Base-by-base conservation (phyloP, 148 eudicot species). In the Diospyros kaki region DNA sequence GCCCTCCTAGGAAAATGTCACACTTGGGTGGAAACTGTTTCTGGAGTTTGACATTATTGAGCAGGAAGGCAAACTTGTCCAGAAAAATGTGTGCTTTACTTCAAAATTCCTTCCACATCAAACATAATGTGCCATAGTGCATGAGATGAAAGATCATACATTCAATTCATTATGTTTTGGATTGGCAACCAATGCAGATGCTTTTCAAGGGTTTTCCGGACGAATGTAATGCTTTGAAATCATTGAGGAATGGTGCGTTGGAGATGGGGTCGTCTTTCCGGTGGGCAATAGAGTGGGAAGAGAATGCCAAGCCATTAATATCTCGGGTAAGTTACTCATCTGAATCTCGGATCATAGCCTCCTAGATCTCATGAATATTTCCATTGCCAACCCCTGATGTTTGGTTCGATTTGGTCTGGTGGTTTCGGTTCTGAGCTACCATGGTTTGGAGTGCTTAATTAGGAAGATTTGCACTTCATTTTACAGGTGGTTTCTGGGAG, bases 221-320 rank as follows among this genome's bases (percentile, higher is more conserved):
- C 65, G 84, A 78, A 76, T 84, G 88, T 73, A 58, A 86, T 77
- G 78, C 81, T 45, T 89, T 90, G 66, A 85, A 77, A 70, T 82
- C 78, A 12, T 71, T 90, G 83, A 90, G 88, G 75, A 76, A 80
- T 46, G 92, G 94, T 67, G 89, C 90, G 51, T 77, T 86, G 63
- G 96, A 86, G 74, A 88, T 64, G 66, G 82, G 87, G 60, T 87
- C 87, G 53, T 87, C 98, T 58, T 84, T 83, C 68, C 85, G 88
- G 63, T 95, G 98, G 97, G 86, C 85, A 11, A 79, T 90, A 14
- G 92, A 83, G 73, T 95, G 98, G 98, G 98, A 90, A 81, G 89
- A 84, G 69, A 87, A 90, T 75, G 97, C 96, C 64, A 84, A 87
- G 78, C 96, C 97, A 40, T 83, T 95, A 75, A 81, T 95, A 78